phyloP scores from a whole-genome alignment of 192 early-diverging fungal genomes.

The Fimicolochytrium jonesii region DNA sequence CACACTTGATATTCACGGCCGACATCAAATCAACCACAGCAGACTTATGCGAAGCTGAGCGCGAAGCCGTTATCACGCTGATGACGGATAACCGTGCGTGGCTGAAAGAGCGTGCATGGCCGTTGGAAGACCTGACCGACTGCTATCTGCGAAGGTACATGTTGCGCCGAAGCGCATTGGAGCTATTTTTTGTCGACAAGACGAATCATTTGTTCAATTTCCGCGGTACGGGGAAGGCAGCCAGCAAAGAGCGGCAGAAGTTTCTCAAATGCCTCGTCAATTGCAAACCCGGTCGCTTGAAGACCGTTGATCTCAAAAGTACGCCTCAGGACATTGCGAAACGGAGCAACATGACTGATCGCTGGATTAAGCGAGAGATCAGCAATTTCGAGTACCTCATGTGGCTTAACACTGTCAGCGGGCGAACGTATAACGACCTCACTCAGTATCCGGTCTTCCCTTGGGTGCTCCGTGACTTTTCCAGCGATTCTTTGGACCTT shows the following conservation, averaged over 20 bases:
- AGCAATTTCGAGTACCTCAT: slow-evolving; percentile 97
- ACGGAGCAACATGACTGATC: slow-evolving; percentile 63
- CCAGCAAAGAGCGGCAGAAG: slow-evolving; percentile 26
- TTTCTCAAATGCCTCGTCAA: slow-evolving; percentile 31
- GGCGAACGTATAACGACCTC: slow-evolving; percentile 63
- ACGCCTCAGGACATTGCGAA: slow-evolving; percentile 51
- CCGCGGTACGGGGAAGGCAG: slow-evolving; percentile 50
- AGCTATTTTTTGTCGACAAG: slow-evolving; percentile 76
- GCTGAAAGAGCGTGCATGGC: slow-evolving; percentile 33
- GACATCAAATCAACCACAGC: slow-evolving; percentile 36
- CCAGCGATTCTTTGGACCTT: slow-evolving; percentile 63
- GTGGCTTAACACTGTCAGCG: slow-evolving; percentile 86
- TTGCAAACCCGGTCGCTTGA: slow-evolving; percentile 49
- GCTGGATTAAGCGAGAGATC: slow-evolving; percentile 82
- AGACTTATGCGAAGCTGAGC: slow-evolving; percentile 28
- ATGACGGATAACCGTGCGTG: slow-evolving; percentile 38
- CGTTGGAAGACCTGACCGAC: slow-evolving; percentile 26
- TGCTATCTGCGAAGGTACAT: slow-evolving; percentile 44
- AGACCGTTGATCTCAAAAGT: slow-evolving; percentile 15
- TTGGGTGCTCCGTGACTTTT: slow-evolving; percentile 53
- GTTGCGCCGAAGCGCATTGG: slow-evolving; percentile 67
- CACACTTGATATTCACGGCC: slow-evolving; percentile 34
- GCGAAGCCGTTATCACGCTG: slow-evolving; percentile 25
- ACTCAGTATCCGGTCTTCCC: slow-evolving; percentile 98
- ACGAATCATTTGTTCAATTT: slow-evolving; percentile 73